phyloP scores from a whole-genome alignment of 345 rosid genomes.

The Heritiera fomes region DNA sequence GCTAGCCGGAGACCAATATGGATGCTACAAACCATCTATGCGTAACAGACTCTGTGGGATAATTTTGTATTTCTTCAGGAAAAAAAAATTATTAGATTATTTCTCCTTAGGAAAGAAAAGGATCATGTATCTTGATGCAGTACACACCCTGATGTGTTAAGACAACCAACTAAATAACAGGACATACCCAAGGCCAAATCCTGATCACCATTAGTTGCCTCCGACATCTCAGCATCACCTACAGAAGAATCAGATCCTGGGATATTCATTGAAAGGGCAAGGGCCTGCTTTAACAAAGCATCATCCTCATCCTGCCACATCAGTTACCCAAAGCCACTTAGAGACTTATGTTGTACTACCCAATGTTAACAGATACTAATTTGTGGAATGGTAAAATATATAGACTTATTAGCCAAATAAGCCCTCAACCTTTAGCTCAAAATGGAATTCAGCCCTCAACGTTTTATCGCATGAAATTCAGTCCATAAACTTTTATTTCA shows the following conservation, averaged over 20 bases:
- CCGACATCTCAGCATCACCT: constrained; percentile 65
- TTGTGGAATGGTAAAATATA: not conserved
- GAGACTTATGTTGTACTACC: not conserved
- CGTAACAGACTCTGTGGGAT: not conserved
- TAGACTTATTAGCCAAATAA: no score
- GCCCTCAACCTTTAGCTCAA: no score
- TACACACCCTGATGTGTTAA: not conserved
- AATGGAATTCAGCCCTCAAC: no score
- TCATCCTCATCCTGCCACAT: constrained; percentile 51
- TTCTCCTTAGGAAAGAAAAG: not conserved
- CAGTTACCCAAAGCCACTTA: constrained; percentile 17
- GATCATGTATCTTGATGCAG: not conserved
- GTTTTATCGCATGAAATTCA: no score
- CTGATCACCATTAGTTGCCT: constrained; percentile 55
- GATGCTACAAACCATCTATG: not conserved
- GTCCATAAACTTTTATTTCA: no score
- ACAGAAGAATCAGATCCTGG: constrained; percentile 36
- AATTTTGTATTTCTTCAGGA: not conserved
- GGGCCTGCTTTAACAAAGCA: constrained; percentile 60
- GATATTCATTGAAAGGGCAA: constrained; percentile 56
- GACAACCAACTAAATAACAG: not conserved
- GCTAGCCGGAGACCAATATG: not conserved
- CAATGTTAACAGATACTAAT: not conserved
- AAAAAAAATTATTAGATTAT: not conserved
- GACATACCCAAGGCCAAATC: constrained; percentile 73